phyloP scores from a whole-genome alignment of 2,329 filamentous ascomycete genomes.

The Biscogniauxia mediterranea region DNA sequence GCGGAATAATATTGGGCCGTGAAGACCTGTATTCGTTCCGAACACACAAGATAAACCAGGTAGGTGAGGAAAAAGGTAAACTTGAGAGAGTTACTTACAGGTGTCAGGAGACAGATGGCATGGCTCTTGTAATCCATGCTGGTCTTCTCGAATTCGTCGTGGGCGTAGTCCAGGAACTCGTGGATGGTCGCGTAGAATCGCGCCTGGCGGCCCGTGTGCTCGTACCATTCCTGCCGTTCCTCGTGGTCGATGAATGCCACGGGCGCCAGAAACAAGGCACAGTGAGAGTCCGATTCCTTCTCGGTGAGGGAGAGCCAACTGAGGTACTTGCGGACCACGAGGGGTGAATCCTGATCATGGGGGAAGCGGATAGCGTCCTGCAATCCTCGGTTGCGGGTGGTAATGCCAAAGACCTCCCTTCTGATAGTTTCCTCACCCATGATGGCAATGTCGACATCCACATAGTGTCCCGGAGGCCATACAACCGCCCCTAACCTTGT shows the following conservation, averaged over 20 bases:
- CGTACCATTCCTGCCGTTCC: slow-evolving; percentile 16
- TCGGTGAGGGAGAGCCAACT: slow-evolving; percentile 12
- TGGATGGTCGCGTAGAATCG: slow-evolving; percentile 16
- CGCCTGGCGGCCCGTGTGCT: slow-evolving; percentile 14
- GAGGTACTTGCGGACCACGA: slow-evolving; percentile 12
- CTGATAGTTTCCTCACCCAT: slow-evolving; percentile 9
- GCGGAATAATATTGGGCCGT: no score
- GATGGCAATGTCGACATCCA: slow-evolving; percentile 13
- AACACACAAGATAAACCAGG: no score
- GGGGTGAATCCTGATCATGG: slow-evolving; percentile 10
- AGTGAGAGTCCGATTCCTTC: not conserved
- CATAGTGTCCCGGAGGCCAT: slow-evolving; percentile 17
- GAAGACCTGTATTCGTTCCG: no score
- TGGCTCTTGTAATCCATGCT: not conserved
- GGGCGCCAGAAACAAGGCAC: slow-evolving; percentile 15
- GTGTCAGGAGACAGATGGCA: slow-evolving; percentile 17
- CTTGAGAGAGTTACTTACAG: not conserved
- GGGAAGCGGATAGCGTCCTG: slow-evolving; percentile 8
- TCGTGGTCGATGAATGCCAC: slow-evolving; percentile 16
- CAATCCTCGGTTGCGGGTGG: not conserved
- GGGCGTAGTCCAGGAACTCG: slow-evolving; percentile 19
- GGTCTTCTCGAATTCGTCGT: slow-evolving; percentile 3
- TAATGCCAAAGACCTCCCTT: slow-evolving; percentile 16
- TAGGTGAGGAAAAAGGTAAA: no score
- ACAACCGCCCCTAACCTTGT: not conserved